Evolutionary conservation across 768 basidiomycete species (phyloP), one percentile per base, ranked within the genome.

Genomic region (Naganishia onofrii): DNA sequence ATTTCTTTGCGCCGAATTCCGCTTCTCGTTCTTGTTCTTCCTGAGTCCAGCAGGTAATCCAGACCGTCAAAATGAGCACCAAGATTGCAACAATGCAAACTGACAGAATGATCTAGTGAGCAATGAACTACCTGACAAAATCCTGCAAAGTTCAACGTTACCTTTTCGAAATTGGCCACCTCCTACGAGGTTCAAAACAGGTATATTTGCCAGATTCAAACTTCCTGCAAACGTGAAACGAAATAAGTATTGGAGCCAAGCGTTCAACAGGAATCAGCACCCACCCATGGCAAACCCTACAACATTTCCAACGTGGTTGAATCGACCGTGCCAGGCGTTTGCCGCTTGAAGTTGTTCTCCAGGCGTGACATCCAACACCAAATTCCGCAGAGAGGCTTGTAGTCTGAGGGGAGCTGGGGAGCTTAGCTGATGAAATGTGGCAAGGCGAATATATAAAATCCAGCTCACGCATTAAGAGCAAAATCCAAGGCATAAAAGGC

Each of bases 251-350:
- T 36, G 5, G 5, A 34, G n/a, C 26, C 5, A 3, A 10, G 6
- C 7, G 12, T 26, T 26, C 6, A 23, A 17, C 7, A 26, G 26
- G 7, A 23, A 13, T 1, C 23, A 26, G 9, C 6, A 63, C 42
- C 4, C 23, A 63, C 92, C 93, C 77, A 95, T 90, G 1, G 91
- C 91, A 82, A 88, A 97, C 10, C 96, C 96, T 72, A 97, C 80
- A 58, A 98, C 95, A 78, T 96, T 98, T 26, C 93, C 96, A n/a
- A 93, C 88, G 78, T 98, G 93, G 53, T 88, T 89, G 90, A 97
- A 96, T 71, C 92, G 85, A 55, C 94, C 90, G 70, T 97, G 93
- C 93, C 95, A 99, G 38, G 96, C 96, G 82, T 98, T 99, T 4
- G 90, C 93, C n/a, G 88, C 85, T 68, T 89, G 93, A 15, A 97